Base-by-base conservation (phyloP, 148 eudicot genomes). In the Pharnaceum exiguum region DNA sequence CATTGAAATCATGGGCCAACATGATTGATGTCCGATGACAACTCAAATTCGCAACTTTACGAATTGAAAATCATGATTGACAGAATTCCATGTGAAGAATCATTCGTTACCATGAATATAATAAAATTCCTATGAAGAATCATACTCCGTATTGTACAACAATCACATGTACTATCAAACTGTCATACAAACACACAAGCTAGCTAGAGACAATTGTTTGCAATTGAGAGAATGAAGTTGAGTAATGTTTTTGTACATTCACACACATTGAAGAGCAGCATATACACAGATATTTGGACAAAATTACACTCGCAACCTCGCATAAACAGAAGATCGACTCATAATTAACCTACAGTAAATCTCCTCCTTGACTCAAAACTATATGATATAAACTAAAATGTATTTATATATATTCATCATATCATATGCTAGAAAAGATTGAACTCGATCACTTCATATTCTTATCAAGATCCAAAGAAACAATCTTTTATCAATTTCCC, bases 11-110 rank as follows among this genome's bases (percentile, higher is more conserved):
- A 65, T 54, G 15, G 28, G 46, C 45, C 62, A 56, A 45, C 3
- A 55, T 55, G 40, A 56, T 55, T 29, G 35, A 46, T 65, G 62
- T 36, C 62, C 47, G 46, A 44, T 46, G 61, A 55, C 61, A 65
- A 65, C 68, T 52, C 50, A 44, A 40, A 30, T 40, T 60, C 23
- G 43, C 24, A 54, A 17, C 11, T 17, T 19, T 35, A 19, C 12
- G 22, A 27, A 3, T 18, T 44, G 28, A 8, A 46, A 46, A 32
- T 5, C 32, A 31, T 22, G n/a, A 48, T 26, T 51, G 19, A 49
- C 51, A 39, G 5, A n/a, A 38, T 27, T 37, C 57, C 57, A 62
- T 62, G 57, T 51, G 49, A 62, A 37, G 21, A 28, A 27, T 21
- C 63, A 27, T 61, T 15, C 17, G 27, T 5, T 19, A 28, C 1